Evolutionary conservation across 23 red algal genomes (phyloP), one percentile per base, ranked within the genome.

Genomic region (Cyanidiococcus yangmingshanensis): DNA sequence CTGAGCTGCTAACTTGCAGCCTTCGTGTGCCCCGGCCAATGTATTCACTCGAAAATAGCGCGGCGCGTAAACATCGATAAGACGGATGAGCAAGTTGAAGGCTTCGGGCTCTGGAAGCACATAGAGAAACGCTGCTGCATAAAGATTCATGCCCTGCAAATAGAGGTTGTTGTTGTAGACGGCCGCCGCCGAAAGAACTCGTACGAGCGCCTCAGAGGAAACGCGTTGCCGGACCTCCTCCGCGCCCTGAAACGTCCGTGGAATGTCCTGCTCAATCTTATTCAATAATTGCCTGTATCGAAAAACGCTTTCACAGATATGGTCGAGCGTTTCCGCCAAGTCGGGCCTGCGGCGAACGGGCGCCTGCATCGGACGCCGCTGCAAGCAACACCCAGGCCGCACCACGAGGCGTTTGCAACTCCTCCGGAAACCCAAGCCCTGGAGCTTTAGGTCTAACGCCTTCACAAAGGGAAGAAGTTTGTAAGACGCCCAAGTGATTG

Each of bases 141-240:
- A 32, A 29, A 71, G n/a, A 29, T 71, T 71, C 63, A 71, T 32
- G 63, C 63, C 63, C 63, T 71, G 63, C 63, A 71, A 12, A 35
- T 71, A 71, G 16, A 7, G 7, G 3, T 25, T 2, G 63, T 71
- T 35, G 63, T 71, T 71, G 63, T 32, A 7, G 7, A 71, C n/a
- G 16, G 63, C 63, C 16, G 32, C 63, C n/a, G 63, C 63, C n/a
- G 27, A 7, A 7, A 71, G 32, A 25, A 71, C 63, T 2, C 63
- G 63, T 30, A 30, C 21, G 7, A 71, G 63, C 32, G 63, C 63
- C 63, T 25, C 21, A 3, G n/a, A 29, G 7, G 63, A 30, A 3
- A 71, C 63, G 12, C 63, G 63, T 7, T 25, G n/a, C 3, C n/a
- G 21, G 27, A 71, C 21, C 21, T 7, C 7, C 12, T 25, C 32